Percentiles rank a stretch among this genome's conserved stretches.
phyloP scores from a whole-genome alignment of 257 asterid species.

The Cruciata laevipes region DNA sequence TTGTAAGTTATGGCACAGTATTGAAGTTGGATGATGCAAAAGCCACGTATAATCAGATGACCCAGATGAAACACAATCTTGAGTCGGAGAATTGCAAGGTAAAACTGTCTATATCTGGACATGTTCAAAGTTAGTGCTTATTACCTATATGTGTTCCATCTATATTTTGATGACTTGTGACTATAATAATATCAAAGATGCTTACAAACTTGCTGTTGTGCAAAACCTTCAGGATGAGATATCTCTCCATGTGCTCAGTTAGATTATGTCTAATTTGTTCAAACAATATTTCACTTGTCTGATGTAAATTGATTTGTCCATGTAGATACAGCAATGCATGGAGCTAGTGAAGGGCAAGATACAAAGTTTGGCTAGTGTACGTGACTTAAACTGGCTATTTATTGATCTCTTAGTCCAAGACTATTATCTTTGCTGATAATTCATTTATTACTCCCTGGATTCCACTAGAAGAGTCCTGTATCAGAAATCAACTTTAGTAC shows the following conservation, averaged over 20 bases:
- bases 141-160: not conserved
- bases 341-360: constrained; percentile 48
- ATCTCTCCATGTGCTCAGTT: not conserved
- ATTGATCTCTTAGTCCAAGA: not conserved
- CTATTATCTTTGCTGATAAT: not conserved
- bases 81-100: constrained; percentile 54
- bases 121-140: not conserved
- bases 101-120: constrained; percentile 10
- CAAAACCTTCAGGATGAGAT: constrained; percentile 8
- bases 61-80: constrained; percentile 40
- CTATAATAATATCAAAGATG: not conserved
- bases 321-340: constrained; percentile 54
- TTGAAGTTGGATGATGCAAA: constrained; percentile 45
- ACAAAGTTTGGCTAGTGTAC: constrained; percentile 23
- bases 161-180: not conserved
- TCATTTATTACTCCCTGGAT: not conserved
- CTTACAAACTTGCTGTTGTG: not conserved
- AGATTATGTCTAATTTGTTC: not conserved
- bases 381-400: constrained; percentile 1
- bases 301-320: constrained; percentile 19
- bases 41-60: constrained; percentile 43
- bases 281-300: not conserved
- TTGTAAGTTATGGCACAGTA: constrained; percentile 23
- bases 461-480: not conserved
- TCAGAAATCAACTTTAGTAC: not conserved